A percentile compares a stretch with the other conserved stretches of the same genome.
Evolutionary conservation across 1,139 yeast species (phyloP).

Genomic region (Protomyces pachydermus): DNA sequence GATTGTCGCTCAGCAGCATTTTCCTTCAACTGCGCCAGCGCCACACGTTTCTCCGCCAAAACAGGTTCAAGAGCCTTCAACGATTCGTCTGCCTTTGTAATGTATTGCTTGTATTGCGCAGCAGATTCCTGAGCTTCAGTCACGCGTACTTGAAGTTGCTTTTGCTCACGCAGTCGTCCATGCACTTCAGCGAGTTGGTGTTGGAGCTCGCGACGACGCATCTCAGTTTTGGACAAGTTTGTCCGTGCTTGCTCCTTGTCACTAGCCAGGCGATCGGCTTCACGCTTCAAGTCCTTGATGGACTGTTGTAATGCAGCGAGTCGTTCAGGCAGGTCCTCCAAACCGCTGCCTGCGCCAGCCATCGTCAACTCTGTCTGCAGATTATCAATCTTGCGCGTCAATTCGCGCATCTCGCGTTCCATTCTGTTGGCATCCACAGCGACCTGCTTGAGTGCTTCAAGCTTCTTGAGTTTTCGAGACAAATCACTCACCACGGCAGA

Average conservation of each 20-base stretch:
- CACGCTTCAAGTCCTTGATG: conserved; percentile 48
- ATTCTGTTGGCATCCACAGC: conserved; percentile 37
- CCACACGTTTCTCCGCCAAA: conserved; percentile 30
- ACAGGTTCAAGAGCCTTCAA: conserved; percentile 24
- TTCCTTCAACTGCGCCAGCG: conserved; percentile 28
- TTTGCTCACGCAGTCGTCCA: conserved; percentile 44
- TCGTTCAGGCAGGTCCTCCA: conserved; percentile 51
- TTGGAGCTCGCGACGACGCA: conserved; percentile 53
- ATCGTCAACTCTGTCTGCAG: conserved; percentile 43
- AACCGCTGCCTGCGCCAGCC: conserved; percentile 39
- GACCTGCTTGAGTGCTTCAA: conserved; percentile 42
- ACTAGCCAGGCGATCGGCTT: conserved; percentile 46
- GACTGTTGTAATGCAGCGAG: conserved; percentile 47
- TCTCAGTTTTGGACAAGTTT: conserved; percentile 51
- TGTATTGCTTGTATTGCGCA: conserved; percentile 7
- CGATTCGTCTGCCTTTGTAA: conserved; percentile 33
- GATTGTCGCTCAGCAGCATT: conserved; percentile 30
- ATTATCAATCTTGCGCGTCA: conserved; percentile 33
- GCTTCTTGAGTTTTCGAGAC: conserved; percentile 28
- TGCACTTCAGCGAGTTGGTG: conserved; percentile 48
- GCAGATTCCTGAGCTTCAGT: conserved; percentile 31
- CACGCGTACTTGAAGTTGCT: conserved; percentile 38
- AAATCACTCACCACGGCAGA: conserved; percentile 2
- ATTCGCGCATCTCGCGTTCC: conserved; percentile 33
- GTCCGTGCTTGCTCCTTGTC: conserved; percentile 50